Conservation (phyloP, 2,329 filamentous ascomycete genomes). For the Neurospora sp. region DNA sequence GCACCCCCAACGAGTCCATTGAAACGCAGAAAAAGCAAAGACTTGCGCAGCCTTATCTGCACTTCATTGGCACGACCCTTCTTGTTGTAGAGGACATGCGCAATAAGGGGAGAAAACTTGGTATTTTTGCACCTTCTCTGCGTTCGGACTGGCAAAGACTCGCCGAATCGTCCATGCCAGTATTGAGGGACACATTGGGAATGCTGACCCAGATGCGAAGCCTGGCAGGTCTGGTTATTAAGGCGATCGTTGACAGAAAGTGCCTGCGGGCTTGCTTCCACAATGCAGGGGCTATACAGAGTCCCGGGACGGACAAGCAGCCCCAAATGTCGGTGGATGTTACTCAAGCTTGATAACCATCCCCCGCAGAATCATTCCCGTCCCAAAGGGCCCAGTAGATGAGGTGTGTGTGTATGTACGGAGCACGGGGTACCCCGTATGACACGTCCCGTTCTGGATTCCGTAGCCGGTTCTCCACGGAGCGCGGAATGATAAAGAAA, state of each 20-base stretch:
- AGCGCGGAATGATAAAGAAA: not conserved
- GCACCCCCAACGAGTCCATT: not conserved
- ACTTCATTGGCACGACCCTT: not conserved
- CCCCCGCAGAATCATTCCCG: constrained; percentile 5
- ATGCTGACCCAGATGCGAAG: not conserved
- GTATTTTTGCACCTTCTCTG: not conserved
- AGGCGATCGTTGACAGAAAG: not conserved
- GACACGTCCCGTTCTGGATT: not conserved
- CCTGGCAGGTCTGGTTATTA: not conserved
- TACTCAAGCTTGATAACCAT: constrained; percentile 4
- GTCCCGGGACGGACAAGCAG: constrained; percentile 3
- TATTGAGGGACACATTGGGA: not conserved
- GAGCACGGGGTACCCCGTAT: not conserved
- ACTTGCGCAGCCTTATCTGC: not conserved
- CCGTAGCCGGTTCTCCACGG: not conserved
- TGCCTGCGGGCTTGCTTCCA: constrained; percentile 9
- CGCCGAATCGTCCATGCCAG: not conserved
- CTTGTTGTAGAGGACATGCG: not conserved
- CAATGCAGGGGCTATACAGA: constrained; percentile 12
- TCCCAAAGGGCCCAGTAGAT: not conserved
- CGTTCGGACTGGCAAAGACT: not conserved
- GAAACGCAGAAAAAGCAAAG: not conserved
- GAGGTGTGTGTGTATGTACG: not conserved
- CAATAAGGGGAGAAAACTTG: not conserved
- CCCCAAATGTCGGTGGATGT: constrained; percentile 5